Base-by-base conservation (phyloP, 2,329 filamentous ascomycete genomes). In the Sclerotinia trifoliorum region DNA sequence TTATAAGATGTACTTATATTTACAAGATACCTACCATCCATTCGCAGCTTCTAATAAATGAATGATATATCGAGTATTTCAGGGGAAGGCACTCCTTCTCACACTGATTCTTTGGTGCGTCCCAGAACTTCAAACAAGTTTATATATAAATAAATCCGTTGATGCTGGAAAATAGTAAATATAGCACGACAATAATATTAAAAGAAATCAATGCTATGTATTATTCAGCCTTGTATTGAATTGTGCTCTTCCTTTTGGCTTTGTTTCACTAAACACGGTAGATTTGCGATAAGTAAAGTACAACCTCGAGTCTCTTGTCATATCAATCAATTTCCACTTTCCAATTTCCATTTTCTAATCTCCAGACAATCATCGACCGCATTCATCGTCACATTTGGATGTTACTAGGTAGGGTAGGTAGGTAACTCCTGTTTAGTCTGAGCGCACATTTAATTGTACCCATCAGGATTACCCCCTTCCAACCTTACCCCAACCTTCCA, bases 381-480 rank as follows among this genome's bases (percentile, higher is more conserved):
- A 58, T 44, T 44, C 35, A 58, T 44, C 26, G 26, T 44, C 55
- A n/a, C 35, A 42, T 19, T 44, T 44, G 17, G 19, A 13, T 58
- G 26, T 19, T 19, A 42, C 39, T 15, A 42, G 39, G 39, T 15
- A 42, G 39, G 39, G 39, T 15, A 42, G 39, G 39, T 42, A 42
- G 13, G 39, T 42, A n/a, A n/a, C 13, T 24, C 15, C 10, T 44
- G 26, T 48, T 32, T 2, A 35, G 29, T 62, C 58, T 62, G 32
- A 51, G 46, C 46, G 60, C 60, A 63, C 46, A 15, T 39, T 62
- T 21, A 13, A 57, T 57, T 24, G 32, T 10, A 57, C 35, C 48
- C 35, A 57, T 42, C 42, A 58, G 35, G 55, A 44, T 39, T 51
- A 63, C 60, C 60, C 60, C 60, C 60, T 63, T 63, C 60, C 32